Evolutionary conservation across 768 basidiomycete genomes (phyloP), one percentile per base, ranked within the genome.

Genomic region (Coprinopsis strossmayeri): DNA sequence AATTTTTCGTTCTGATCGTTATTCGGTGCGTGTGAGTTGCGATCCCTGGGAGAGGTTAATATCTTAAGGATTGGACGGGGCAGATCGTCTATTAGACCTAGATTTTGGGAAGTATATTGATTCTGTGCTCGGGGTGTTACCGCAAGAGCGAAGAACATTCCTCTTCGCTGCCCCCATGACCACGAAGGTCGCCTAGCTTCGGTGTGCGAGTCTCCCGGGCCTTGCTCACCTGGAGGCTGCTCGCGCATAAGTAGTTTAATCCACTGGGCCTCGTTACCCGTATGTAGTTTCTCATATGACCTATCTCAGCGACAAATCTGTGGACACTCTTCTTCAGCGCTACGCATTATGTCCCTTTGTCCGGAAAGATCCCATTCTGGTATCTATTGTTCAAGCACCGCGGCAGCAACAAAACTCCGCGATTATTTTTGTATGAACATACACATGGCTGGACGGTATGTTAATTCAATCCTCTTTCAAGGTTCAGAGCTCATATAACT

Each of bases 131-230:
- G 95, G 93, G 67, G 80, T 91, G 30, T 85, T 99, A 53, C 96
- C 95, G 18, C 89, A 83, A 59, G 94, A 97, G 57, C 80, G 96
- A 10, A 90, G 85, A 25, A 99, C 96, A 2, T 97, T 92, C 61
- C 77, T 99, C 1, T 99, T 93, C 70, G 96, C 95, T 11, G 96
- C 95, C 4, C 98, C 95, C 18, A 98, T 99, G 95, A 95, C 96
- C 10, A 92, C 91, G 12, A 98, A 97, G 68, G 92, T 99, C 2
- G 91, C 89, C 10, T 97, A 97, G 66, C 73, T 99, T 10, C 95
- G 98, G 63, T 70, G 95, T 45, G 94, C 96, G 26, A 93, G 91
- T 72, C 71, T 98, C 60, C 78, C 79, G 26, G 93, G 95, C 61
- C 96, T 95, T 17, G 81, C 94, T 21, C 79, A 87, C 55, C 82